phyloP scores from a whole-genome alignment of 768 basidiomycete genomes.

The Tricholoma sp. region DNA sequence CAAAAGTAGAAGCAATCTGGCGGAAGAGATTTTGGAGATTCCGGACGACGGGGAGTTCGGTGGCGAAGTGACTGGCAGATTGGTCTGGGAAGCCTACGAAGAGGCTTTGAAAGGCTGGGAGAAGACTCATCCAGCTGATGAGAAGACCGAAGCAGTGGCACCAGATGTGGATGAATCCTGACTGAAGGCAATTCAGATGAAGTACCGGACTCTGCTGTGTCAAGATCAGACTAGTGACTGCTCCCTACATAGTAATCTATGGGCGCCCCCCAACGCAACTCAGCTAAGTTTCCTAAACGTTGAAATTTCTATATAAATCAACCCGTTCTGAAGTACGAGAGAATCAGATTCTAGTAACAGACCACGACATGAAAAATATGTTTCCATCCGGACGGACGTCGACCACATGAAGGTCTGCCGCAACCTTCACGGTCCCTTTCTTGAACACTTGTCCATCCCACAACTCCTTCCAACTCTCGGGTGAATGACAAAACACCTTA shows the following conservation, averaged over 20 bases:
- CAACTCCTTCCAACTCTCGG: constrained; percentile 29
- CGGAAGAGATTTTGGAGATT: constrained; percentile 32
- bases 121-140: constrained; percentile 25
- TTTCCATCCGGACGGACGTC: constrained; percentile 3
- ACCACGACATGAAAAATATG: neutral
- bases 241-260: no score
- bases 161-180: constrained; percentile 7
- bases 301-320: no score
- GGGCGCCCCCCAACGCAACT: no score
- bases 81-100: constrained; percentile 79
- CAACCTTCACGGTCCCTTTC: constrained; percentile 25
- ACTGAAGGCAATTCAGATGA: no score
- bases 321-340: neutral
- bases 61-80: constrained; percentile 59
- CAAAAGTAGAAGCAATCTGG: constrained; percentile 19
- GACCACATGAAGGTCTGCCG: constrained; percentile 17
- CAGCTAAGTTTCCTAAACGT: no score
- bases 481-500: constrained; percentile 31
- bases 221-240: no score
- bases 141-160: constrained; percentile 6
- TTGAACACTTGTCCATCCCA: constrained; percentile 32
- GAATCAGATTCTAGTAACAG: neutral
- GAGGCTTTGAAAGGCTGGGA: constrained; percentile 65
- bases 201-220: no score
- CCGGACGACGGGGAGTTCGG: constrained; percentile 68